Percentiles rank a stretch among this genome's conserved stretches.
These are phyloP conservation scores for Artemisia argyi DNA, from an alignment of 129 eudicot species.

Conservation along the genomic window DNA sequence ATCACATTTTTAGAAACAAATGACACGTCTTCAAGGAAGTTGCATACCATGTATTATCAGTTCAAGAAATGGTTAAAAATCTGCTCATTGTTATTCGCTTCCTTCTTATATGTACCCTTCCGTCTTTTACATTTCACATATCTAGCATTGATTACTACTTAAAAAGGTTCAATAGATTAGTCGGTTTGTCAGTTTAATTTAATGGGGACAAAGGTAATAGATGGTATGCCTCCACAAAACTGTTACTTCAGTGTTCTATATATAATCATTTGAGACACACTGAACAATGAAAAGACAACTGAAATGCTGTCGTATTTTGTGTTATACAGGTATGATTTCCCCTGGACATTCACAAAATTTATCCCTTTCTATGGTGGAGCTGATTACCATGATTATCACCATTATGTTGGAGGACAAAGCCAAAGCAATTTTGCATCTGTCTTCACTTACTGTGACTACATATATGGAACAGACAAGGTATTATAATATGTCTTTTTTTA, in stretches of 20 bases:
- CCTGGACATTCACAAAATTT: conserved; percentile 78
- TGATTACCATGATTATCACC: conserved; percentile 96
- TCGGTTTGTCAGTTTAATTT: too few relatives aligned
- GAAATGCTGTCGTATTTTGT: conserved; percentile 13
- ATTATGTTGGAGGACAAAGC: conserved; percentile 93
- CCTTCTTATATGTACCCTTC: too few relatives aligned
- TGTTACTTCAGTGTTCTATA: not conserved
- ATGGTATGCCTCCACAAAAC: not conserved
- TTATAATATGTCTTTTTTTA: not conserved
- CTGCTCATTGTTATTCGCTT: not conserved
- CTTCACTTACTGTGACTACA: conserved; percentile 88
- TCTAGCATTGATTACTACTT: too few relatives aligned
- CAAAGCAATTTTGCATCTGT: conserved; percentile 96
- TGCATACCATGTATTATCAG: not conserved
- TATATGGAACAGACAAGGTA: conserved; percentile 98
- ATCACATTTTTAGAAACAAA: not conserved
- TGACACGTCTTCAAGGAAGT: not conserved
- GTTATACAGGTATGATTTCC: conserved; percentile 70
- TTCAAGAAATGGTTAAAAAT: not conserved
- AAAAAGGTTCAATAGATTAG: too few relatives aligned
- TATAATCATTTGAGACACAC: not conserved
- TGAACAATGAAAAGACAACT: not conserved
- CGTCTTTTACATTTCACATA: too few relatives aligned
- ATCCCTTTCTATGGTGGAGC: conserved; percentile 97
- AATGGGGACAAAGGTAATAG: too few relatives aligned